Evolutionary conservation across 2,329 filamentous ascomycete species (phyloP), one percentile per base, ranked within the genome.

Genomic region (Talaromyces rugulosus): DNA sequence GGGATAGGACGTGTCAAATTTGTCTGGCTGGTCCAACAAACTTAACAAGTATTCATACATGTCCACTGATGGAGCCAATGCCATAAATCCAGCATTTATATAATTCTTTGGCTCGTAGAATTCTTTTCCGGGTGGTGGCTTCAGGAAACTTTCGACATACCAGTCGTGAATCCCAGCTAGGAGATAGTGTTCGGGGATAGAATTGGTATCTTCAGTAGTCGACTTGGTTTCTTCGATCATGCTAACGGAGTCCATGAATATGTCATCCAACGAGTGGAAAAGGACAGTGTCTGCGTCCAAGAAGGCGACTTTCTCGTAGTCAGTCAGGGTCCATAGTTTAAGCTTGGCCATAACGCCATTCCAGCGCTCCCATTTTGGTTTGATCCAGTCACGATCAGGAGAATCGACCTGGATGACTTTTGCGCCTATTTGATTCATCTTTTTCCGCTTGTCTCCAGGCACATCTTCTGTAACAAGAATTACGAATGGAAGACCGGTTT

Each of bases 231-330:
- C 12, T 44, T 44, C 12, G n/a, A 18, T 14, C 11, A 18, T 18
- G 12, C 12, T 44, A 5, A 18, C n/a, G 2, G 40, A 18, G 11
- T 18, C n/a, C n/a, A 5, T 5, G 40, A 53, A 53, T 5, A 62
- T 65, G 2, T 44, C 34, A 16, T 62, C 56, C 34, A 65, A 60
- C 1, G 64, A 61, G 6, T 33, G 61, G 6, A 60, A 61, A 18
- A 65, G 11, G n/a, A 62, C 59, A 27, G 60, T 65, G 11, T 62
- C 63, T 3, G 59, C 16, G 18, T 65, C 64, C 44, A 66, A 56
- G 5, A 63, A 54, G 14, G 62, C 50, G 12, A 66, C 42, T 27
- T 61, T 65, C n/a, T 65, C 59, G 42, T 63, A 66, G 60, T 34
- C 61, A 36, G n/a, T 54, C 47, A 8, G 36, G 40, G 11, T 14